Evolutionary conservation across 805 yeast genomes (phyloP), one percentile per base, ranked within the genome.

Genomic region (Yarrowia sp.): DNA sequence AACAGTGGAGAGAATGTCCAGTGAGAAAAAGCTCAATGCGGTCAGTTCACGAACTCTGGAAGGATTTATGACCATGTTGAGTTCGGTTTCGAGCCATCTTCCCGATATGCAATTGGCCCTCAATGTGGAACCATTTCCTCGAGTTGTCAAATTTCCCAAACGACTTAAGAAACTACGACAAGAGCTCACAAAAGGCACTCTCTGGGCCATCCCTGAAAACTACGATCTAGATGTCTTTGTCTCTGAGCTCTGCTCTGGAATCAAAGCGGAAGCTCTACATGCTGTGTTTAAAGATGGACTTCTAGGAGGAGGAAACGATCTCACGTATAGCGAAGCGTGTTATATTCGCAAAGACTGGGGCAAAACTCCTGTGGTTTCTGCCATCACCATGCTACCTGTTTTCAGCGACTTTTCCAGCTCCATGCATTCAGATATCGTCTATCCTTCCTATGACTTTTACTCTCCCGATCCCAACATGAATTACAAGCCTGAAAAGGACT

Each of bases 371-470:
- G 41, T 8, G 0, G 41, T 51, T 4, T 33, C 58, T 4, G 58
- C 58, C 3, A n/a, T 35, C 30, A 10, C 41, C 11, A 16, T 22
- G 10, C 41, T 51, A 7, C 58, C 58, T 16, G 10, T 51, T 8
- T 51, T 51, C 14, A 33, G 41, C 2, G 58, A 51, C 32, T 51
- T 51, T 16, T 6, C 58, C 22, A 14, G 16, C 30, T 51, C 58
- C 30, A 51, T 51, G 58, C 58, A 51, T 9, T 33, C 58, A 2
- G 58, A 51, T 9, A 33, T 51, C n/a, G 21, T 51, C 28, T 51
- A 51, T 9, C 58, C 58, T 22, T 51, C 58, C 11, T 51, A 51
- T 28, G 58, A 51, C 58, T 51, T 51, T 51, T 51, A 51, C 32
- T n/a, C 58, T 2, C 58, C 58, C 7, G 41, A 26, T 2, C 41